Base-by-base conservation (phyloP, 179 eudicot species). In the Amaranthus tricolor region DNA sequence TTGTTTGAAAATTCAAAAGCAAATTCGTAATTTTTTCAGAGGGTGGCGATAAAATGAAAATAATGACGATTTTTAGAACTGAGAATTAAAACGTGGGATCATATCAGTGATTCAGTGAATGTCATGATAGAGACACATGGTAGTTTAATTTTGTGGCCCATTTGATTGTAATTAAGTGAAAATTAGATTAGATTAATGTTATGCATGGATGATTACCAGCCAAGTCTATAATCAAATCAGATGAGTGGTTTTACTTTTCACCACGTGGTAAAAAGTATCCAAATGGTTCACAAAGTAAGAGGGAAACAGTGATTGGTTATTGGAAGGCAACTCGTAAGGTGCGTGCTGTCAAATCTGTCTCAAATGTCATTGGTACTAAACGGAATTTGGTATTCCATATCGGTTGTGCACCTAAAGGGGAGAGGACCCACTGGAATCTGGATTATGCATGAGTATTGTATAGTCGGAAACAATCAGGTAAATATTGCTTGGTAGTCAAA, bases 321-420 rank as follows among this genome's bases (percentile, higher is more conserved):
- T 93, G 98, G 98, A 93, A 93, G 73, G 95, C 97, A 49, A 94
- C 98, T 0, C 96, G 96, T 45, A 94, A 90, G 74, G 94, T 88
- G 76, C 88, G 98, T 21, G 80, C 75, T 31, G 96, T 94, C 1
- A 94, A 92, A 75, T 88, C 89, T 17, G 94, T 96, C 61, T 75
- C 87, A 0, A 79, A 71, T 59, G 9, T 79, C 11, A 88, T 94
- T 59, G 98, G 98, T 43, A 88, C 94, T 7, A 94, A 92, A 79
- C 85, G 97, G 75, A 94, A 94, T 15, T 81, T 94, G 68, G 98
- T 94, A 17, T 94, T 94, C 72, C 96, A 94, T 83, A 85, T 71
- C 5, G 97, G 96, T 43, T 96, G 94, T 53, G 97, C 97, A 12
- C 96, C 97, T 0, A 92, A 83, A 78, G 97, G 98, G 20, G 88